These are phyloP conservation scores for Micractinium sp. DNA, from an alignment of 139 green algal species.

Conservation along the genomic window DNA sequence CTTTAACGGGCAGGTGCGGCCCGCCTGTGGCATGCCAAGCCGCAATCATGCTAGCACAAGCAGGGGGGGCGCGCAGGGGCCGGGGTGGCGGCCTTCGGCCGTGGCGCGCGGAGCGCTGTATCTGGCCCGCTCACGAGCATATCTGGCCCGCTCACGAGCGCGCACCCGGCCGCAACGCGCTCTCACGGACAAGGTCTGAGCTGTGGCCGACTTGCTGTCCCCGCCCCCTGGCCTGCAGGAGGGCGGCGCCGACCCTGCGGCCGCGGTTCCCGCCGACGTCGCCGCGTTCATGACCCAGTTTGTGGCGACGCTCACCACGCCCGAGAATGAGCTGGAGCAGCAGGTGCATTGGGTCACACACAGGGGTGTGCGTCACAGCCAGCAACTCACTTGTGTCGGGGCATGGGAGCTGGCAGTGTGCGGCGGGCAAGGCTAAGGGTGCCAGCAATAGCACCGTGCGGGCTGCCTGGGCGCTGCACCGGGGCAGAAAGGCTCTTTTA, in stretches of 20 bases:
- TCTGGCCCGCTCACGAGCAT: not conserved
- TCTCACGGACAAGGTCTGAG: too few species aligned
- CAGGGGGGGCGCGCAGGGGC: not conserved
- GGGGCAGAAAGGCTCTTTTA: not conserved
- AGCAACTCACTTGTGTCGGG: not conserved
- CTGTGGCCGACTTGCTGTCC: not conserved
- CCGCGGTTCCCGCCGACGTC: not conserved
- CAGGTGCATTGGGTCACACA: not conserved
- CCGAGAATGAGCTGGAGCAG: constrained; percentile 21
- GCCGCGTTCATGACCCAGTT: constrained; percentile 4
- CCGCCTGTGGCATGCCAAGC: too few species aligned
- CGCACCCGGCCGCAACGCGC: too few species aligned
- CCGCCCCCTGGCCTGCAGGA: not conserved
- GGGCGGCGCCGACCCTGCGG: not conserved
- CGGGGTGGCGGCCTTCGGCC: not conserved
- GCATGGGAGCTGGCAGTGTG: not conserved
- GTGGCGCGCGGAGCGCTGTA: not conserved
- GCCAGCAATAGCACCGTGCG: not conserved
- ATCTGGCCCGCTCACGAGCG: not conserved
- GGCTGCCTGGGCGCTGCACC: too few species aligned
- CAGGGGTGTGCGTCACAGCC: too few species aligned
- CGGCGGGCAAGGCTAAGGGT: not conserved
- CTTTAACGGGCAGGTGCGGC: too few species aligned
- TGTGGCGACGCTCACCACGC: not conserved
- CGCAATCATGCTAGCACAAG: not conserved